A percentile compares a stretch with the other conserved stretches of the same genome.
Evolutionary conservation across 345 rosid species (phyloP).

Genomic region (Bruguiera gymnorhiza): DNA sequence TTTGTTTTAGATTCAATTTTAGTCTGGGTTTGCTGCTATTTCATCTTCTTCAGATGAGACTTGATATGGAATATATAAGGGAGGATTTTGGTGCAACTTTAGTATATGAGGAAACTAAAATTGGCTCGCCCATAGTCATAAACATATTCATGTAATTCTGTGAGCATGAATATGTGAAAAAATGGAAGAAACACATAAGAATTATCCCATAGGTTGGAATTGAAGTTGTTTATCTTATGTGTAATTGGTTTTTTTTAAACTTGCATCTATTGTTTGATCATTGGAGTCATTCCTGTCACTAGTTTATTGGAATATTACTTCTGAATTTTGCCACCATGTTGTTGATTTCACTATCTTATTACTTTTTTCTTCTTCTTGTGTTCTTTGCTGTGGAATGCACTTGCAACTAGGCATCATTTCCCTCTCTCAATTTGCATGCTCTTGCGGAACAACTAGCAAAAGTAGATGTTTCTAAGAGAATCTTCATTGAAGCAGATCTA

Average conservation of each 20-base stretch:
- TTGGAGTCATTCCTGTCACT: background rate
- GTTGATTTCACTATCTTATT: background rate
- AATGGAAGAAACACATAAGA: background rate
- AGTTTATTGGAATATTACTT: background rate
- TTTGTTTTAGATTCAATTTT: too few species aligned
- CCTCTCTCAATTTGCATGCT: conserved; percentile 64
- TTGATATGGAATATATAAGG: too few species aligned
- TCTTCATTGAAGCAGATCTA: conserved; percentile 70
- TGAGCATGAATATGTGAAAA: background rate
- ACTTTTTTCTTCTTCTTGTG: background rate
- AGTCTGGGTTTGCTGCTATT: too few species aligned
- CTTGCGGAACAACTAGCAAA: conserved; percentile 60
- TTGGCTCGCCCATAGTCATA: background rate
- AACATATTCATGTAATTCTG: background rate
- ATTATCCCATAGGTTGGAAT: background rate
- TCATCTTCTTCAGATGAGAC: too few species aligned
- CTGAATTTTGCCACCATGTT: background rate
- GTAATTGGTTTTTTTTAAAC: background rate
- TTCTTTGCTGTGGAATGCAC: background rate
- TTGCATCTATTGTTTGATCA: background rate
- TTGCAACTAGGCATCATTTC: conserved; percentile 48
- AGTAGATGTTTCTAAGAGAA: conserved; percentile 59
- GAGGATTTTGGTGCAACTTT: too few species aligned
- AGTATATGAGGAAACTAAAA: background rate
- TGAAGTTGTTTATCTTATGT: background rate